Conservation (phyloP, 1,139 yeast species). For the Casaregolazyma lundiana region DNA sequence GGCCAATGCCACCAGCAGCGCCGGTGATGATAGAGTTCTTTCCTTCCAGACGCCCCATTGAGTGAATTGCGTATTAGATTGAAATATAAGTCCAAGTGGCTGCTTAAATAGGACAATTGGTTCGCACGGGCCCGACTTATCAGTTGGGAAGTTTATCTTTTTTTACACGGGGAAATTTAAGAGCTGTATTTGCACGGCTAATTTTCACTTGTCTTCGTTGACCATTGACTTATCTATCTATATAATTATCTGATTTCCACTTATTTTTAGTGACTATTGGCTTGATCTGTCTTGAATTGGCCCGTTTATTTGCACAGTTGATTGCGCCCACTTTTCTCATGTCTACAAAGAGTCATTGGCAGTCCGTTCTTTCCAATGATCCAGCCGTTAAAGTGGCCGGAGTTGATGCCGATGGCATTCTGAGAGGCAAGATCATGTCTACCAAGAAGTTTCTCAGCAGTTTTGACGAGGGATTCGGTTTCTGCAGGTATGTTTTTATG, state of each 20-base stretch:
- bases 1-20: slow-evolving; percentile 51
- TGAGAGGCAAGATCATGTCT: slow-evolving; percentile 36
- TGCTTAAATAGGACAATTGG: no score
- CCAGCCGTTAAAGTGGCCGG: slow-evolving; percentile 35
- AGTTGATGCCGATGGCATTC: slow-evolving; percentile 35
- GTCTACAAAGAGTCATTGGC: slow-evolving; percentile 10
- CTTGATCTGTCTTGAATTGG: no score
- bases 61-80: no score
- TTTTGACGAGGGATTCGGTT: slow-evolving; percentile 32
- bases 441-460: slow-evolving; percentile 30
- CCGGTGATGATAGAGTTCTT: slow-evolving; percentile 58
- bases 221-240: no score
- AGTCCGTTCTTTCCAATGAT: slow-evolving; percentile 19
- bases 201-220: no score
- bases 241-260: no score
- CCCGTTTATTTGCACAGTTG: neutral
- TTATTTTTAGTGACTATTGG: no score
- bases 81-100: no score
- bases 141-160: no score
- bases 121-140: no score
- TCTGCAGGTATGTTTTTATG: slow-evolving; percentile 23
- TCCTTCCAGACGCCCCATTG: slow-evolving; percentile 45
- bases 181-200: no score
- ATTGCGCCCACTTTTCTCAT: neutral
- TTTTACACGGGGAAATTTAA: no score